Conservation (phyloP, 148 eudicot species). For the Rhododendron simsii region DNA sequence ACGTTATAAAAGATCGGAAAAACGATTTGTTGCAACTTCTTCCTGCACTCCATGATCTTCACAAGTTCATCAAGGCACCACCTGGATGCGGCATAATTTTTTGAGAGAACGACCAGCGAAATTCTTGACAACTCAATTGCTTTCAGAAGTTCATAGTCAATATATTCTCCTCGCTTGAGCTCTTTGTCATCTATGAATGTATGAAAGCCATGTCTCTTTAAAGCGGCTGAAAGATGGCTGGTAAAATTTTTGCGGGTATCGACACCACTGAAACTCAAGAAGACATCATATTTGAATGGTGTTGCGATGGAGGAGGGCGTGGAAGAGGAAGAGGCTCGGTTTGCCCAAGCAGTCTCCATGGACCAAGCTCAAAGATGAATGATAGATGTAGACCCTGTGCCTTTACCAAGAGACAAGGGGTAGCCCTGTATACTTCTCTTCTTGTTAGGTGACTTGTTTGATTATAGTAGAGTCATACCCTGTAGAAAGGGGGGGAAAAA, state of each 20-base stretch:
- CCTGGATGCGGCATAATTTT: background rate
- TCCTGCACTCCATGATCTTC: background rate
- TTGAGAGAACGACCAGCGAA: background rate
- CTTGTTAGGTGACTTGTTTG: too few species aligned
- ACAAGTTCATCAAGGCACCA: background rate
- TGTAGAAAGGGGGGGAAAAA: too few species aligned
- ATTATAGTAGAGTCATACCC: too few species aligned
- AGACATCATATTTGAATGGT: background rate
- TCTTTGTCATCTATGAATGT: background rate
- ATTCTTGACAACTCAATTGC: background rate
- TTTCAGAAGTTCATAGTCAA: background rate
- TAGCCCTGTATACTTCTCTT: too few species aligned
- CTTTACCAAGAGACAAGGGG: too few species aligned
- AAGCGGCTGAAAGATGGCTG: too few species aligned
- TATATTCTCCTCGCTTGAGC: background rate
- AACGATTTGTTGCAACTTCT: background rate
- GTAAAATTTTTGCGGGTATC: too few species aligned
- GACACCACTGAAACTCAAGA: background rate
- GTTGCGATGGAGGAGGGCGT: background rate
- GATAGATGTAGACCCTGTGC: too few species aligned
- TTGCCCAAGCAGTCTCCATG: too few species aligned
- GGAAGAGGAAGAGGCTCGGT: background rate
- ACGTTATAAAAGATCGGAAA: too few species aligned
- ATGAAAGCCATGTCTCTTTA: too few species aligned
- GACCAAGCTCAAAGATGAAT: too few species aligned